Percentiles rank a stretch among this genome's conserved stretches.
These are phyloP conservation scores for Prunus dulcis DNA, from an alignment of 306 rosid species.

Conservation along the genomic window DNA sequence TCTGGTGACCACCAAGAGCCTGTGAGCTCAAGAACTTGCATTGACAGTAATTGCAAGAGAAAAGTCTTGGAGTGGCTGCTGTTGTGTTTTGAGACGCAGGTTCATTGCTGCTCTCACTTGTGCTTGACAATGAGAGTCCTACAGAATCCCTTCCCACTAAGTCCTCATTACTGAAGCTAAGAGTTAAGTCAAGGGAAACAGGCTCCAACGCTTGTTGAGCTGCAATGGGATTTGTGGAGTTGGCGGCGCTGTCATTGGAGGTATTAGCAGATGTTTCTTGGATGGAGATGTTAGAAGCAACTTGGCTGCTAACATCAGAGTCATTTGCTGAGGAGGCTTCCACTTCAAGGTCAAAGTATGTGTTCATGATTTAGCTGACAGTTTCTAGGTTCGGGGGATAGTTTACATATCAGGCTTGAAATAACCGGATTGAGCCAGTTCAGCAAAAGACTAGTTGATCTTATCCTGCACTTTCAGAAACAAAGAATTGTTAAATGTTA, in stretches of 20 bases:
- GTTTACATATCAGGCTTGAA: slow-evolving; percentile 20
- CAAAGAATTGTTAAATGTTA: slow-evolving; percentile 11
- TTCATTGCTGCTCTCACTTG: slow-evolving; percentile 84
- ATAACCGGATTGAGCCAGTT: slow-evolving; percentile 20
- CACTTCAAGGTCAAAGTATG: slow-evolving; percentile 65
- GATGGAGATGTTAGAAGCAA: slow-evolving; percentile 63
- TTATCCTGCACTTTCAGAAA: slow-evolving; percentile 33
- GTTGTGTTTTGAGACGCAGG: slow-evolving; percentile 49
- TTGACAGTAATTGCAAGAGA: slow-evolving; percentile 86
- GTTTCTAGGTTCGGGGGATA: slow-evolving; percentile 3
- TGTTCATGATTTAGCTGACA: slow-evolving; percentile 47
- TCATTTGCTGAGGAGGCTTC: slow-evolving; percentile 63
- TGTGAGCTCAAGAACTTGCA: slow-evolving; percentile 89
- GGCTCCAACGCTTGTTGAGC: slow-evolving; percentile 31
- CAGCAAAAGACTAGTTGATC: slow-evolving; percentile 7
- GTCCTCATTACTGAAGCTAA: slow-evolving; percentile 51
- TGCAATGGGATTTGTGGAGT: slow-evolving; percentile 32
- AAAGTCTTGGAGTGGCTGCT: slow-evolving; percentile 47
- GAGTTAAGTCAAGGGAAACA: slow-evolving; percentile 64
- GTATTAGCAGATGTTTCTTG: slow-evolving; percentile 61
- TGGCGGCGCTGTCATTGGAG: slow-evolving; percentile 42
- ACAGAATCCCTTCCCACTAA: slow-evolving; percentile 34
- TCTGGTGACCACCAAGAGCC: slow-evolving; percentile 97
- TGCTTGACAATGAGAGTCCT: slow-evolving; percentile 72
- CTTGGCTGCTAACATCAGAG: slow-evolving; percentile 78